Conservation (phyloP, 2,329 filamentous ascomycete genomes). For the Botrytis deweyae region DNA sequence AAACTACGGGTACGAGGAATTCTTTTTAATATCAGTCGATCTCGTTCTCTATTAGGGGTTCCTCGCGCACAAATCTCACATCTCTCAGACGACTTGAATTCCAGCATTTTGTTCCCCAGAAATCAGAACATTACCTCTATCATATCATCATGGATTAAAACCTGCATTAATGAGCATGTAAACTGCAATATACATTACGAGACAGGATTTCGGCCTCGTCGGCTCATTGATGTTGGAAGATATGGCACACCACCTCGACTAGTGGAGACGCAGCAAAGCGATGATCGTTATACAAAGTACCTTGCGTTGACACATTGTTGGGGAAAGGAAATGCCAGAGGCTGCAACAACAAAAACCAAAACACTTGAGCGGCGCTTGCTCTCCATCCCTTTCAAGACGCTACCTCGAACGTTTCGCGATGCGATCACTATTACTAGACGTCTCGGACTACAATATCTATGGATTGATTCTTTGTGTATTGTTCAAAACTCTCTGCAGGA, state of each 20-base stretch:
- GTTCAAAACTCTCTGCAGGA: conserved; percentile 24
- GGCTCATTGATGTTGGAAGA: conserved; percentile 25
- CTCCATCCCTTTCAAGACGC: conserved; percentile 15
- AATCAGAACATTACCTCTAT: conserved; percentile 12
- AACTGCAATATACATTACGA: conserved; percentile 25
- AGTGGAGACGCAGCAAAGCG: conserved; percentile 9
- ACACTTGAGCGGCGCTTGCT: conserved; percentile 17
- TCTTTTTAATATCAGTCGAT: neutral
- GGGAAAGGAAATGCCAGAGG: conserved; percentile 21
- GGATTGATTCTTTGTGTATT: conserved; percentile 21
- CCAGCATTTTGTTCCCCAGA: conserved; percentile 19
- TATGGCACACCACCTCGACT: conserved; percentile 17
- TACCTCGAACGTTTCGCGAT: conserved; percentile 19
- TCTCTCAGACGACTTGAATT: conserved; percentile 16
- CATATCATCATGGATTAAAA: conserved; percentile 24
- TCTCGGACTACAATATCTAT: conserved; percentile 14
- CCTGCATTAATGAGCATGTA: conserved; percentile 21
- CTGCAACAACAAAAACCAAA: conserved; percentile 17
- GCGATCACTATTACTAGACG: conserved; percentile 18
- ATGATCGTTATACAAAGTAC: conserved; percentile 10
- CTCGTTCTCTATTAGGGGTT: neutral
- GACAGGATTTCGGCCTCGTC: conserved; percentile 21
- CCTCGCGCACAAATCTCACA: conserved; percentile 3
- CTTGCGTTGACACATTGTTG: conserved; percentile 23
- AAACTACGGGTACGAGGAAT: conserved; percentile 22